These are phyloP conservation scores for Lentithecium fluviatile DNA, from an alignment of 495 filamentous ascomycete species.

Conservation along the genomic window DNA sequence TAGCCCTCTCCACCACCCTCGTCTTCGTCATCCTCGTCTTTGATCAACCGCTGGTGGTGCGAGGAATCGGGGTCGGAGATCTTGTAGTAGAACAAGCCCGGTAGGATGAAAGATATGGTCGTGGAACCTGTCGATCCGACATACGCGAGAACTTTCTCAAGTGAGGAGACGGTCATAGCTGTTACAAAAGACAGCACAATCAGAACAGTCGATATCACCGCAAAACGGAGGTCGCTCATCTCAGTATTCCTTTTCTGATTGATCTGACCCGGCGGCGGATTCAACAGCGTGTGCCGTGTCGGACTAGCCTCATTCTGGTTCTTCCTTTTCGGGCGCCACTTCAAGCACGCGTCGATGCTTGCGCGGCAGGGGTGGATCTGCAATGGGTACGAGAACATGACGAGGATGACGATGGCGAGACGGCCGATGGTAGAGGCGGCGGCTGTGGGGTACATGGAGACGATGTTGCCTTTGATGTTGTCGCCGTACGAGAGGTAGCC, in stretches of 20 bases:
- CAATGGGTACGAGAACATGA: constrained; percentile 94
- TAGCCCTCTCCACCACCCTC: constrained; percentile 43
- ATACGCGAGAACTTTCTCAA: constrained; percentile 89
- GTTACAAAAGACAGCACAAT: constrained; percentile 80
- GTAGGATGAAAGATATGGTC: constrained; percentile 92
- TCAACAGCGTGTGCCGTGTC: constrained; percentile 38
- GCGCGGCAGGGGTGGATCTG: constrained; percentile 95
- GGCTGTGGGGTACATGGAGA: constrained; percentile 83
- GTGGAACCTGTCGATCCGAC: constrained; percentile 94
- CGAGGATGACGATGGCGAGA: constrained; percentile 91
- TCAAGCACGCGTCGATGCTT: constrained; percentile 84
- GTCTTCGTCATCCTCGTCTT: constrained; percentile 76
- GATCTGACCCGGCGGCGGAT: constrained; percentile 15
- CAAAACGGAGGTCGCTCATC: constrained; percentile 88
- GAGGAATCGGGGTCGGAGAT: constrained; percentile 83
- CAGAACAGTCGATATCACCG: constrained; percentile 80
- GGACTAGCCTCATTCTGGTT: constrained; percentile 33
- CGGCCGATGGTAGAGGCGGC: constrained; percentile 86
- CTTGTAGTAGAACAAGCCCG: constrained; percentile 97
- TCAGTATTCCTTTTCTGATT: constrained; percentile 33
- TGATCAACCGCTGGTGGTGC: constrained; percentile 77
- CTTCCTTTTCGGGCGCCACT: constrained; percentile 73
- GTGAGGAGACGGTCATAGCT: constrained; percentile 84
- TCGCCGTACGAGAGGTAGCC: constrained; percentile 94
- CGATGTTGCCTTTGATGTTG: constrained; percentile 84